Evolutionary conservation across 257 asterid species (phyloP).

Genomic region (Penstemon davidsonii): DNA sequence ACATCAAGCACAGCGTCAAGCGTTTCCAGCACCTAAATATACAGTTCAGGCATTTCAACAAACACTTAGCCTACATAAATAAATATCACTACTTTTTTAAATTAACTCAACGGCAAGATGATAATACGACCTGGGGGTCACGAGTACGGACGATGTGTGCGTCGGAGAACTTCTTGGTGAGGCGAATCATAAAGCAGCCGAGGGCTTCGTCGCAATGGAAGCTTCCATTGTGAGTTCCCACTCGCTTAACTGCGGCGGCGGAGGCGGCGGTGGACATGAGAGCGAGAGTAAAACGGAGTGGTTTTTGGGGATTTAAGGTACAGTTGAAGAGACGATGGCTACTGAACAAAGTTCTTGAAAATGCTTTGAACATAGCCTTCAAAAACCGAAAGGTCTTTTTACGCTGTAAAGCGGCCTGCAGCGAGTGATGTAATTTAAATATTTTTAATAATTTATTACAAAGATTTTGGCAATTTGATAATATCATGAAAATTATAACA

Average conservation of each 20-base stretch:
- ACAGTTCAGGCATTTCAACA: constrained; percentile 46
- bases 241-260: constrained; percentile 49
- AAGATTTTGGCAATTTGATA: too few species aligned
- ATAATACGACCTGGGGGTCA: constrained; percentile 59
- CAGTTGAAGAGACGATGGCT: constrained; percentile 38
- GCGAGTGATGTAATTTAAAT: too few species aligned
- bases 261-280: constrained; percentile 45
- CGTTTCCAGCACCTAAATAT: constrained; percentile 62
- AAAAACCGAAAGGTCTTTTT: too few species aligned
- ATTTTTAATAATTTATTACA: too few species aligned
- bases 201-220: constrained; percentile 98
- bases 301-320: constrained; percentile 22
- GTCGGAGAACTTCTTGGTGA: constrained; percentile 56
- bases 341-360: constrained; percentile 41
- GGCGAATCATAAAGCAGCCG: constrained; percentile 97
- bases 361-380: constrained; percentile 37
- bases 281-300: constrained; percentile 21
- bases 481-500: too few species aligned
- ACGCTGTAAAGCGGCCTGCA: too few species aligned
- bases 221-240: constrained; percentile 95
- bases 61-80: constrained; percentile 43
- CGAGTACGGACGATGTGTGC: constrained; percentile 85
- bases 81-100: background rate
- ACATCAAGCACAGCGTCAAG: constrained; percentile 96
- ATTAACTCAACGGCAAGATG: background rate